These are phyloP conservation scores for Knoxdaviesia capensis DNA, from an alignment of 2,329 filamentous ascomycete species.

Conservation along the genomic window DNA sequence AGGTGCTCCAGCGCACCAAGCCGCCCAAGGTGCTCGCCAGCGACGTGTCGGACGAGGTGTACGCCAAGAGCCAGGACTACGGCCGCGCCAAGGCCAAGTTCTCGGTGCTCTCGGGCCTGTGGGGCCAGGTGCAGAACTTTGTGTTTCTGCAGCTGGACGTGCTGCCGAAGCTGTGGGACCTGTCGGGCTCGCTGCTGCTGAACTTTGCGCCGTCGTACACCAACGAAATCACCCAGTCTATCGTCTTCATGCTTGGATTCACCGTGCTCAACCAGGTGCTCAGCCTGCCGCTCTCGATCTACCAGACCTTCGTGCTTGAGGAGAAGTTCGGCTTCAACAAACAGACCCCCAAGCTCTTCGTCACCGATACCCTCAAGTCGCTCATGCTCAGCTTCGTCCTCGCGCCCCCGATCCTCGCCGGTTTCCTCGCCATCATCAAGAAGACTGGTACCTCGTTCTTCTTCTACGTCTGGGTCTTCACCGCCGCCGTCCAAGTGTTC, in stretches of 20 bases:
- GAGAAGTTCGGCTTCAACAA: conserved; percentile 99
- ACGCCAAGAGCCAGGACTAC: conserved; percentile 79
- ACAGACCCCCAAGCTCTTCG: conserved; percentile 73
- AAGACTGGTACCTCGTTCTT: conserved; percentile 90
- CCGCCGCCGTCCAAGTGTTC: conserved; percentile 73
- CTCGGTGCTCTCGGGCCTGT: conserved; percentile 60
- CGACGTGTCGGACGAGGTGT: conserved; percentile 76
- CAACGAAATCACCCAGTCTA: conserved; percentile 84
- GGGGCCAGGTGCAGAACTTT: conserved; percentile 72
- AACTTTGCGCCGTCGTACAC: conserved; percentile 60
- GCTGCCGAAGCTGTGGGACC: conserved; percentile 74
- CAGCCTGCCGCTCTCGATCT: conserved; percentile 65
- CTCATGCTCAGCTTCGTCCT: conserved; percentile 65
- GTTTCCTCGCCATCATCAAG: conserved; percentile 84
- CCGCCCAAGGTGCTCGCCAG: conserved; percentile 73
- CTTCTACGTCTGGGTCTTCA: conserved; percentile 94
- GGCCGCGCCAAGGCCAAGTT: conserved; percentile 91
- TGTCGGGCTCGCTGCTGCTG: conserved; percentile 56
- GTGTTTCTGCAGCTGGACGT: conserved; percentile 80
- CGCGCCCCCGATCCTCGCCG: conserved; percentile 73
- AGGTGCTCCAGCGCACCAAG: conserved; percentile 57
- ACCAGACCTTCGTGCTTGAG: conserved; percentile 89
- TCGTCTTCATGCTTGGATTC: conserved; percentile 80
- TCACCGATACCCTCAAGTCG: conserved; percentile 80
- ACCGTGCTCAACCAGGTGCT: conserved; percentile 63